A percentile compares a stretch with the other conserved stretches of the same genome.
phyloP scores from a whole-genome alignment of 2,329 filamentous ascomycete species.

The Apiospora hydei region DNA sequence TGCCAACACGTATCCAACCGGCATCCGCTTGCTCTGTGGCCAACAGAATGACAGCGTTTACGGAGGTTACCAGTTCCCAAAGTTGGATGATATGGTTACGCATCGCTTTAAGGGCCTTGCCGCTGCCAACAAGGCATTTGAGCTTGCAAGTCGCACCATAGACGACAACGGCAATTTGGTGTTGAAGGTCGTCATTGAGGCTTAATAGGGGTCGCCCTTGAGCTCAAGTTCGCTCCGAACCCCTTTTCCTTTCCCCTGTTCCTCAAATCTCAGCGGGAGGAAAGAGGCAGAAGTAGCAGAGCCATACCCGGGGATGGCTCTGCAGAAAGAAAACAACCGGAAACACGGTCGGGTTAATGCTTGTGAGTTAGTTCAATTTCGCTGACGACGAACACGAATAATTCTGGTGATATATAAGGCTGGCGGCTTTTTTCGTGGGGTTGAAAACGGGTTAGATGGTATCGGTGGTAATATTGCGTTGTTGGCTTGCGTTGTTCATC shows the following conservation, averaged over 20 bases:
- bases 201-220: conserved; percentile 39
- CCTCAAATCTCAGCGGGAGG: too few species aligned
- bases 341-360: neutral
- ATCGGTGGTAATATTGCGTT: neutral
- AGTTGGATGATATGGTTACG: conserved; percentile 75
- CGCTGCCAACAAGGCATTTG: conserved; percentile 69
- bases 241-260: neutral
- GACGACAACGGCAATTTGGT: conserved; percentile 74
- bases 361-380: neutral
- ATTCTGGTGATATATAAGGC: neutral
- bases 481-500: neutral
- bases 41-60: conserved; percentile 43
- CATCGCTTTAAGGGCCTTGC: conserved; percentile 73
- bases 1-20: conserved; percentile 76
- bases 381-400: neutral
- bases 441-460: neutral
- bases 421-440: neutral
- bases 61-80: conserved; percentile 59
- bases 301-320: neutral
- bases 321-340: neutral
- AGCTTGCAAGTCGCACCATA: conserved; percentile 71
- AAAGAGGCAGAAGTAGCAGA: neutral
- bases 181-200: conserved; percentile 74
- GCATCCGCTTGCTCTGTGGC: conserved; percentile 67
- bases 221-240: neutral